Percentiles rank a stretch among this genome's conserved stretches.
These are phyloP conservation scores for Metschnikowia reukaufii DNA, from an alignment of 805 yeast genomes.

Conservation along the genomic window DNA sequence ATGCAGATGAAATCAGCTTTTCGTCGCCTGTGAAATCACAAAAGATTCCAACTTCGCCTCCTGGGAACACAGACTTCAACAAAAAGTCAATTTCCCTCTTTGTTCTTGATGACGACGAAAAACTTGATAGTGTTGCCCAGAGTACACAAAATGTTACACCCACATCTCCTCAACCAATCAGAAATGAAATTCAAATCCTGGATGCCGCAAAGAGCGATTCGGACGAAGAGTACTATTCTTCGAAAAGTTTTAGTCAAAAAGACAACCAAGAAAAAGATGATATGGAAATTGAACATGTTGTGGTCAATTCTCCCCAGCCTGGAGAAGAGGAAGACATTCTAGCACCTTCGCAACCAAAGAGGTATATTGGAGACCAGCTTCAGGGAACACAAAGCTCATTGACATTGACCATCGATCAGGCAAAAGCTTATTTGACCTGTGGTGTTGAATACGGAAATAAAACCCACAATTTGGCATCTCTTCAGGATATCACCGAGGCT, in stretches of 20 bases:
- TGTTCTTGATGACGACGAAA: not conserved
- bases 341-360: not conserved
- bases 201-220: not conserved
- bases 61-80: too few relatives aligned
- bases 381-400: slow-evolving; percentile 4
- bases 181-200: too few relatives aligned
- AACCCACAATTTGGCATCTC: slow-evolving; percentile 9
- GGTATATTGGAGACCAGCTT: slow-evolving; percentile 2
- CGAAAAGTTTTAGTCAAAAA: not conserved
- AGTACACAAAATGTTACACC: not conserved
- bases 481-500: slow-evolving; percentile 17
- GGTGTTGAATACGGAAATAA: not conserved
- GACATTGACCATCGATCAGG: not conserved
- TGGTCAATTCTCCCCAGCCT: not conserved
- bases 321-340: not conserved
- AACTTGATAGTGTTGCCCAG: not conserved
- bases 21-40: not conserved
- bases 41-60: not conserved
- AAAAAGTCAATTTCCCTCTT: not conserved
- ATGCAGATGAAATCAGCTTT: slow-evolving; percentile 1
- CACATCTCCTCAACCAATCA: too few relatives aligned
- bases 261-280: not conserved
- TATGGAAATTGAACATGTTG: not conserved
- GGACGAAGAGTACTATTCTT: not conserved
- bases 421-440: slow-evolving; percentile 1